These are phyloP conservation scores for Arbutus unedo DNA, from an alignment of 148 eudicot genomes.

Conservation along the genomic window DNA sequence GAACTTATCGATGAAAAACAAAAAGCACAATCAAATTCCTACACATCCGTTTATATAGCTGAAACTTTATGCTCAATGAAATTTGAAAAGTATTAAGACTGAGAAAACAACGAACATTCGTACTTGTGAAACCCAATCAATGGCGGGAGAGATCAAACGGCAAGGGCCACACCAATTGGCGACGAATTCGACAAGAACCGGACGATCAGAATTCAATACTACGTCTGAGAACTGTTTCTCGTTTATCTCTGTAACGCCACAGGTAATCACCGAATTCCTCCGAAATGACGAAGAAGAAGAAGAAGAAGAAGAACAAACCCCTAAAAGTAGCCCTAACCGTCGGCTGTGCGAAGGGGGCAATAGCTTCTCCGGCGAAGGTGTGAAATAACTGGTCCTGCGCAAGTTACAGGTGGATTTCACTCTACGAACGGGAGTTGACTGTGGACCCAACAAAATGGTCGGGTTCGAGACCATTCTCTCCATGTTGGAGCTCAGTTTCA, in stretches of 20 bases:
- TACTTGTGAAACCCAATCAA: constrained; percentile 43
- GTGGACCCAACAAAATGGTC: background rate
- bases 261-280: constrained; percentile 13
- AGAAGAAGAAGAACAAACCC: constrained; percentile 9
- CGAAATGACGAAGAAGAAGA: constrained; percentile 1
- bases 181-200: constrained; percentile 58
- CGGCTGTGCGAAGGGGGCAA: background rate
- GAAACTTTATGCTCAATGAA: background rate
- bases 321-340: background rate
- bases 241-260: constrained; percentile 39
- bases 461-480: constrained; percentile 15
- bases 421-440: constrained; percentile 20
- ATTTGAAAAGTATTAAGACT: background rate
- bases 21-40: too few relatives aligned
- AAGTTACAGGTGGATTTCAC: background rate
- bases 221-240: constrained; percentile 37
- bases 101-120: background rate
- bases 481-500: background rate
- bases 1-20: too few relatives aligned
- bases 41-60: too few relatives aligned
- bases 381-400: background rate
- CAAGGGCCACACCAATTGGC: constrained; percentile 67
- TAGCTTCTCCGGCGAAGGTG: constrained; percentile 16
- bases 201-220: constrained; percentile 46
- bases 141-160: constrained; percentile 50